phyloP scores from a whole-genome alignment of 2,329 filamentous ascomycete species.

The Calycina herbarum region DNA sequence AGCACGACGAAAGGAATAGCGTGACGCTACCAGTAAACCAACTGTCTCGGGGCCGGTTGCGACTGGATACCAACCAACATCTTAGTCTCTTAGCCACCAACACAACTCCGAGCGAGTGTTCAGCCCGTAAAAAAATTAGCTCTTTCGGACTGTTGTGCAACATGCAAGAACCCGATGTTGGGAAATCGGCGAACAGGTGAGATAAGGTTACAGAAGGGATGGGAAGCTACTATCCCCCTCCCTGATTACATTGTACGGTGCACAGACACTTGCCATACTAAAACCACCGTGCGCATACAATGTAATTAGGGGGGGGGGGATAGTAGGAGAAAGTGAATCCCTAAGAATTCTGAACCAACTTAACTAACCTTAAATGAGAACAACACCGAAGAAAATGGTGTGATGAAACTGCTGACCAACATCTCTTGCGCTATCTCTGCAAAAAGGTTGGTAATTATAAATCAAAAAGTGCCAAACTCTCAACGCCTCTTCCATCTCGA shows the following conservation, averaged over 20 bases:
- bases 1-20: neutral
- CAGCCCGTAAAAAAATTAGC: neutral
- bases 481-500: neutral
- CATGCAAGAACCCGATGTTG: neutral
- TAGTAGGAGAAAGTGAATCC: neutral
- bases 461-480: neutral
- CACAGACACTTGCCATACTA: no score
- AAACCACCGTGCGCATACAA: no score
- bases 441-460: neutral
- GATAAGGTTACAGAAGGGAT: neutral
- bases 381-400: neutral
- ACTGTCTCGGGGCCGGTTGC: neutral
- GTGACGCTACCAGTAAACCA: neutral
- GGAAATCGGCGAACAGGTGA: neutral
- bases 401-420: constrained; percentile 2
- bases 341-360: neutral
- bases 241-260: no score
- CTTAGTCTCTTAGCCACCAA: neutral
- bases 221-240: neutral
- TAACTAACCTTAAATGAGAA: neutral
- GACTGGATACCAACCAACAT: neutral
- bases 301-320: no score
- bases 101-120: neutral
- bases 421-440: neutral
- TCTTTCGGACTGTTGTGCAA: neutral